phyloP scores from a whole-genome alignment of 225 moss, liverwort and hornwort genomes.

The Antitrichia curtipendula region DNA sequence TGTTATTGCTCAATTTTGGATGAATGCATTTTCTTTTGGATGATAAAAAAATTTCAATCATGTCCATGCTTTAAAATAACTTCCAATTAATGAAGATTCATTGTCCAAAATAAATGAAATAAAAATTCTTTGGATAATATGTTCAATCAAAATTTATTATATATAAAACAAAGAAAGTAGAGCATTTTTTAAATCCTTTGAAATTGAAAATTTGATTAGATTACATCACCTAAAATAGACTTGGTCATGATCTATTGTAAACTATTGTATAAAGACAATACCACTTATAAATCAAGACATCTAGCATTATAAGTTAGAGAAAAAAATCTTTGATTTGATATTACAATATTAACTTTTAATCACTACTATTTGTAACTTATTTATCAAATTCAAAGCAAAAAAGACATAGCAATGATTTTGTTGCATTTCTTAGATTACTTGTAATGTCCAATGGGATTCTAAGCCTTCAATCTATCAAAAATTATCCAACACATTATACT shows the following conservation, averaged over 20 bases:
- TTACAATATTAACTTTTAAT: not conserved
- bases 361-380: not conserved
- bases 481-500: not conserved
- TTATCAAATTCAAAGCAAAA: not conserved
- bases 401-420: not conserved
- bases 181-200: not conserved
- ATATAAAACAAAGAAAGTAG: fast-evolving
- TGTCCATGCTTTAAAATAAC: not conserved
- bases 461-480: not conserved
- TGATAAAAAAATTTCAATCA: not conserved
- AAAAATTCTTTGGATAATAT: not conserved
- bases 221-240: not conserved
- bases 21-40: not conserved
- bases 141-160: not conserved
- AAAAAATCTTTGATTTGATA: not conserved
- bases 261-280: no score
- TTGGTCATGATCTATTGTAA: not conserved
- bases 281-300: not conserved
- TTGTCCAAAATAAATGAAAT: not conserved
- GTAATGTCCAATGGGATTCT: not conserved
- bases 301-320: not conserved
- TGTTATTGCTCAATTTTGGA: not conserved
- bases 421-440: not conserved
- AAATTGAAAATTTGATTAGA: not conserved
- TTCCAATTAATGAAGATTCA: not conserved